Conservation (phyloP, 768 basidiomycete genomes). For the Lactarius indigo region DNA sequence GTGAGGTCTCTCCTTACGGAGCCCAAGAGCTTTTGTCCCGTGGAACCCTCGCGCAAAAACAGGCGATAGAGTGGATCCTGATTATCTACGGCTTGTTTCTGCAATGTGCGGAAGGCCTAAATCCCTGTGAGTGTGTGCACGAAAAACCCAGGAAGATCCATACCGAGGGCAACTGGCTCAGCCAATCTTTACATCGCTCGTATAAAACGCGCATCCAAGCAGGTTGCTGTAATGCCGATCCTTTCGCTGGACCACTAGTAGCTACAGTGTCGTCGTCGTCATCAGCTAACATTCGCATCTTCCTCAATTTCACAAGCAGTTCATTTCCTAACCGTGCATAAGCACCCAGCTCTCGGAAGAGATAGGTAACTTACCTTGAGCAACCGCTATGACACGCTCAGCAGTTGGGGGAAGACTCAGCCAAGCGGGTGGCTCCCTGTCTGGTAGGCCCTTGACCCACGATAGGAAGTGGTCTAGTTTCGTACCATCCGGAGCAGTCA, state of each 20-base stretch:
- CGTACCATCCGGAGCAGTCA: constrained; percentile 85
- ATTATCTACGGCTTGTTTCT: constrained; percentile 64
- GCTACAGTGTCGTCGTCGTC: constrained; percentile 69
- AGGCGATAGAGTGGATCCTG: constrained; percentile 85
- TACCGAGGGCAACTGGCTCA: constrained; percentile 70
- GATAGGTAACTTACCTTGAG: constrained; percentile 61
- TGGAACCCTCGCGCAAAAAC: constrained; percentile 82
- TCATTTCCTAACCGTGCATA: constrained; percentile 56
- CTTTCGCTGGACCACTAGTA: constrained; percentile 53
- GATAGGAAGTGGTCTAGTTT: constrained; percentile 86
- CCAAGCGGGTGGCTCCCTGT: constrained; percentile 93
- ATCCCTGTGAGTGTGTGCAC: constrained; percentile 20
- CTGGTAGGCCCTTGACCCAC: constrained; percentile 88
- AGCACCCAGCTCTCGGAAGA: not conserved
- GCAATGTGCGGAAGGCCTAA: constrained; percentile 61
- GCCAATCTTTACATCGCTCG: constrained; percentile 83
- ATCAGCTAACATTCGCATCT: constrained; percentile 87
- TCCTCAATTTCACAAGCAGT: constrained; percentile 80
- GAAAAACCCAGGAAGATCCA: constrained; percentile 27
- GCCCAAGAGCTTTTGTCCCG: constrained; percentile 74
- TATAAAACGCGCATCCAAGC: constrained; percentile 91
- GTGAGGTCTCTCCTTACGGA: constrained; percentile 78
- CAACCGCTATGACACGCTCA: constrained; percentile 86
- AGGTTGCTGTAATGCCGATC: constrained; percentile 71
- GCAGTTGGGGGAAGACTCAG: constrained; percentile 89